These are phyloP conservation scores for Globisporangium middletonii DNA, from an alignment of 352 stramenopile species.

Conservation along the genomic window DNA sequence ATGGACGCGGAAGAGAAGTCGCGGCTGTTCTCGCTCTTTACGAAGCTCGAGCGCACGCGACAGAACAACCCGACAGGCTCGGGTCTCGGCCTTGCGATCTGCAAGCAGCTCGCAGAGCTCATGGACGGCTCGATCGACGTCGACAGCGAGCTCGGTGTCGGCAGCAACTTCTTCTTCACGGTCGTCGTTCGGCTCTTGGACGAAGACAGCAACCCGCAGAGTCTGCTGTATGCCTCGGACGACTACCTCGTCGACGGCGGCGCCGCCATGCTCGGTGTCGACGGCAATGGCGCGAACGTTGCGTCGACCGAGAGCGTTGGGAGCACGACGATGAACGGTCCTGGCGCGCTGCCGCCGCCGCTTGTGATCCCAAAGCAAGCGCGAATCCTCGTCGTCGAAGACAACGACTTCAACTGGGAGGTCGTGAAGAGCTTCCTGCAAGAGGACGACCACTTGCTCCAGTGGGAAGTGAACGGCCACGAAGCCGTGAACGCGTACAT, in stretches of 20 bases:
- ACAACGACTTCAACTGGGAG: constrained; percentile 81
- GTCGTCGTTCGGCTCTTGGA: constrained; percentile 63
- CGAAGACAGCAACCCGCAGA: constrained; percentile 34
- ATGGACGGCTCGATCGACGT: constrained; percentile 87
- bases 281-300: constrained; percentile 22
- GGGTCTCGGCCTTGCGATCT: constrained; percentile 81
- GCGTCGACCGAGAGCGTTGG: constrained; percentile 40
- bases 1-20: constrained; percentile 82
- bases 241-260: constrained; percentile 38
- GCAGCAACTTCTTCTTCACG: constrained; percentile 84
- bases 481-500: constrained; percentile 62
- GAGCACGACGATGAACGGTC: constrained; percentile 17
- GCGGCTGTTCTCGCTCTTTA: constrained; percentile 78
- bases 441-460: constrained; percentile 58
- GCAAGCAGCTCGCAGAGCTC: constrained; percentile 82
- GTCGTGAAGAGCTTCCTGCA: constrained; percentile 73
- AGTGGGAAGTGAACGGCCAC: constrained; percentile 68
- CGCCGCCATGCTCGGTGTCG: background rate
- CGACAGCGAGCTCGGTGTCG: constrained; percentile 69
- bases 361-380: constrained; percentile 41
- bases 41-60: constrained; percentile 67
- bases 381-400: constrained; percentile 64
- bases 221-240: constrained; percentile 39
- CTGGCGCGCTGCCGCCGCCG: constrained; percentile 20
- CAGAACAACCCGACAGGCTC: constrained; percentile 87